These are phyloP conservation scores for Globisporangium middletonii DNA, from an alignment of 352 stramenopile species.

Conservation along the genomic window DNA sequence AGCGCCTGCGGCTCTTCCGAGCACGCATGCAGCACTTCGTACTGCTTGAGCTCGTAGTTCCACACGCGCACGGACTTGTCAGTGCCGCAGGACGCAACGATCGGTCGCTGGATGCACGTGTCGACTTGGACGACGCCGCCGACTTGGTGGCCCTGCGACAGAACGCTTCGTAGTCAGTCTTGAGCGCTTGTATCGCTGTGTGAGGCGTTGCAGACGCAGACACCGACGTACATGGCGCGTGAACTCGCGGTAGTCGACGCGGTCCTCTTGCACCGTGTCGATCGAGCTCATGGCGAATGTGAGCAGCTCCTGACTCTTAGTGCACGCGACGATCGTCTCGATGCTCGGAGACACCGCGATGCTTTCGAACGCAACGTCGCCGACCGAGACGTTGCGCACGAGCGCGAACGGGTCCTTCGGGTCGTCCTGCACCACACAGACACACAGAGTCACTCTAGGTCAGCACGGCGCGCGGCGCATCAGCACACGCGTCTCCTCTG, in stretches of 20 bases:
- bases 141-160: constrained; percentile 44
- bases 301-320: constrained; percentile 61
- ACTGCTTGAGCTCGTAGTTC: constrained; percentile 72
- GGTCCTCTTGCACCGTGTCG: constrained; percentile 71
- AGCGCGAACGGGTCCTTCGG: constrained; percentile 75
- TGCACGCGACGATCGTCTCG: constrained; percentile 55
- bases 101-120: constrained; percentile 73
- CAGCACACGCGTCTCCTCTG: not conserved
- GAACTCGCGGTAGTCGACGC: constrained; percentile 57
- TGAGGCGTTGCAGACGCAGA: too few species aligned
- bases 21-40: constrained; percentile 60
- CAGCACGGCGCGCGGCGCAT: too few species aligned
- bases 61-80: constrained; percentile 87
- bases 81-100: constrained; percentile 72
- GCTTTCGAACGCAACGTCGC: constrained; percentile 71
- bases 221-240: constrained; percentile 36
- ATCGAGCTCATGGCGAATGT: constrained; percentile 65
- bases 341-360: constrained; percentile 60
- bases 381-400: constrained; percentile 59
- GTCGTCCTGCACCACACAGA: constrained; percentile 37
- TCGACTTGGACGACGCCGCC: constrained; percentile 70
- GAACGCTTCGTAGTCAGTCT: not conserved
- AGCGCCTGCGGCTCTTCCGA: constrained; percentile 59
- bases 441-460: not conserved
- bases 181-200: too few species aligned